These are phyloP conservation scores for Microcyclospora pomicola DNA, from an alignment of 2,329 filamentous ascomycete species.

Conservation along the genomic window DNA sequence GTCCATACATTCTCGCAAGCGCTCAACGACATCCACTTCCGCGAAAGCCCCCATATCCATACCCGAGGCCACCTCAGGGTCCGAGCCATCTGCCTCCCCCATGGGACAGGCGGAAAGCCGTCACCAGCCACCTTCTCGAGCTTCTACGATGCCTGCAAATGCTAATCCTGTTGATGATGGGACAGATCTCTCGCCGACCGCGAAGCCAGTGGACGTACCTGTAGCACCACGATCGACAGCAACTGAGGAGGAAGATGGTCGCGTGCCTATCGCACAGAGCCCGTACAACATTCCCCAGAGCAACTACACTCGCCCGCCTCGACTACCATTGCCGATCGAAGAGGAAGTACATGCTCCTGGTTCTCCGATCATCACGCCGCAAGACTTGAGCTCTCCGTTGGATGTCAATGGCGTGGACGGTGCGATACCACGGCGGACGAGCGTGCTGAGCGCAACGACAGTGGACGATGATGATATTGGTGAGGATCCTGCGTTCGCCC, in stretches of 20 bases:
- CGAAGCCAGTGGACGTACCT: neutral
- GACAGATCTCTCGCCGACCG: conserved; percentile 2
- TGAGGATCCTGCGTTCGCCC: conserved; percentile 54
- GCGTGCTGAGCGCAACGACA: conserved; percentile 41
- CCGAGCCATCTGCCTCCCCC: conserved; percentile 6
- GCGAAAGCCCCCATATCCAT: conserved; percentile 5
- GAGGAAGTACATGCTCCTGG: conserved; percentile 82
- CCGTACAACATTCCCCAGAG: conserved; percentile 25
- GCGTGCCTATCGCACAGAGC: conserved; percentile 13
- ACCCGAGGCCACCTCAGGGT: conserved; percentile 5
- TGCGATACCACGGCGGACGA: conserved; percentile 37
- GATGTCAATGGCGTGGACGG: conserved; percentile 32
- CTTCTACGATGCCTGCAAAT: conserved; percentile 11
- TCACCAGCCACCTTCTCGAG: conserved; percentile 10
- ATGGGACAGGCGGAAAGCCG: conserved; percentile 16
- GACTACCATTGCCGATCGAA: conserved; percentile 83
- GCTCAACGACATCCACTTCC: conserved; percentile 14
- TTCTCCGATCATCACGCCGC: conserved; percentile 69
- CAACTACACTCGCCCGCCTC: conserved; percentile 57
- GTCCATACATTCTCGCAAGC: conserved; percentile 13
- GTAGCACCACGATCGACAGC: conserved; percentile 4
- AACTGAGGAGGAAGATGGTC: conserved; percentile 1
- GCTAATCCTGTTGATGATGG: conserved; percentile 5
- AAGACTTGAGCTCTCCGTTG: conserved; percentile 42
- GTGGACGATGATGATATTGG: conserved; percentile 57